A percentile compares a stretch with the other conserved stretches of the same genome.
These are phyloP conservation scores for Pachysolen tannophilus DNA, from an alignment of 805 yeast species.

Conservation along the genomic window DNA sequence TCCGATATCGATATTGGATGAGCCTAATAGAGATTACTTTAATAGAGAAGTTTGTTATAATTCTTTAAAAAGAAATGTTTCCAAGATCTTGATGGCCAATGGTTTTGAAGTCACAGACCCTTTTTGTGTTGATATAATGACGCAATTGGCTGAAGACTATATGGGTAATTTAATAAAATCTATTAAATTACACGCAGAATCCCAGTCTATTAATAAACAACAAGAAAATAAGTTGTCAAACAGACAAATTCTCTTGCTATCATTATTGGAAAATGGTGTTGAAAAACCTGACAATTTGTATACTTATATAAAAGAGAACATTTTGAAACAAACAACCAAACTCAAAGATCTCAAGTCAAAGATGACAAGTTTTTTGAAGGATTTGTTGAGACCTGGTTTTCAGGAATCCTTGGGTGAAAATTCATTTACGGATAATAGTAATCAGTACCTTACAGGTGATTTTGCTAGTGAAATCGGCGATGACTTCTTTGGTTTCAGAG, in stretches of 20 bases:
- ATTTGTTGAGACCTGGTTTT: slow-evolving; percentile 71
- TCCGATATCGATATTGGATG: slow-evolving; percentile 62
- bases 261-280: slow-evolving; percentile 82
- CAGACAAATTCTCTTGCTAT: slow-evolving; percentile 45
- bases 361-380: slow-evolving; percentile 66
- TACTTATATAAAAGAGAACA: slow-evolving; percentile 64
- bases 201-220: slow-evolving; percentile 37
- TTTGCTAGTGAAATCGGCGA: slow-evolving; percentile 92
- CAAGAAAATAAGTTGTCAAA: slow-evolving; percentile 13
- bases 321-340: slow-evolving; percentile 60
- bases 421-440: slow-evolving; percentile 83
- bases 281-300: slow-evolving; percentile 70
- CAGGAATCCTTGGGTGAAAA: slow-evolving; percentile 63
- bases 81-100: slow-evolving; percentile 80
- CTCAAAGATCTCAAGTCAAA: slow-evolving; percentile 61
- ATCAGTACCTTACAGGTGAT: slow-evolving; percentile 91
- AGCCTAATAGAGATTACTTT: slow-evolving; percentile 61
- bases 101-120: slow-evolving; percentile 86
- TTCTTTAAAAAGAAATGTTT: slow-evolving; percentile 59
- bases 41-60: slow-evolving; percentile 55
- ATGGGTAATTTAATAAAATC: slow-evolving; percentile 67
- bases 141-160: slow-evolving; percentile 80
- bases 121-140: slow-evolving; percentile 66
- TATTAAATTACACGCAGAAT: slow-evolving; percentile 63
- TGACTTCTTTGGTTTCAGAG: slow-evolving; percentile 96